Base-by-base conservation (phyloP, 148 eudicot genomes). In the Fagopyrum homotropicum region DNA sequence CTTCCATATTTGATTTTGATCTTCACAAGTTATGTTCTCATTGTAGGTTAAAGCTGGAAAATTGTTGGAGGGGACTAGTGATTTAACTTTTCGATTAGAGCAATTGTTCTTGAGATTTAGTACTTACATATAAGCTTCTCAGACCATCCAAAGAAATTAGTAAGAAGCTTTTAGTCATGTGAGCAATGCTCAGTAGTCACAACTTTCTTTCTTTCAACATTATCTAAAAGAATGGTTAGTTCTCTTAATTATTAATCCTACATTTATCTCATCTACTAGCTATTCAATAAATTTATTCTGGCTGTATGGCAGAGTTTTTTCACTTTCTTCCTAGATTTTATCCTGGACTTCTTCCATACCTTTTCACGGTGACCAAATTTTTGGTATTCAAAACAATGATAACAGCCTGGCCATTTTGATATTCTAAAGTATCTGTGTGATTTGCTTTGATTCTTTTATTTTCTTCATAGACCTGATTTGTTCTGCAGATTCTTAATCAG, bases 401-500 rank as follows among this genome's bases (percentile, higher is more conserved):
- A 64, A 5, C 44, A 64, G 40, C 44, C 45, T 26, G 0, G 4
- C 12, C n/a, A 14, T 30, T 69, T 0, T 73, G 47, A 5, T 16
- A 50, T 54, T 60, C 43, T 71, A 61, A 69, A 71, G 19, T 68
- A n/a, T 57, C 2, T 60, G 11, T 48, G 49, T 17, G 19, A 48
- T 43, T 56, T 35, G 10, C 35, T 52, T 78, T 55, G 43, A 52
- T n/a, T 64, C 14, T 16, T 72, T 56, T 48, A 73, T 69, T 75
- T 59, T 16, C 77, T 79, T 70, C 72, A 76, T 76, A 52, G 22
- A 4, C 70, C 69, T 5, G 73, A 45, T 56, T 72, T 49, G 77
- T 10, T 40, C 19, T 50, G 60, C 85, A 93, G 98, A 85, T 87
- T 64, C 76, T 87, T 50, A 76, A 77, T 55, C 93, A 93, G 85